A percentile compares a stretch with the other conserved stretches of the same genome.
These are phyloP conservation scores for Limonium bicolor DNA, from an alignment of 148 eudicot genomes.

Conservation along the genomic window DNA sequence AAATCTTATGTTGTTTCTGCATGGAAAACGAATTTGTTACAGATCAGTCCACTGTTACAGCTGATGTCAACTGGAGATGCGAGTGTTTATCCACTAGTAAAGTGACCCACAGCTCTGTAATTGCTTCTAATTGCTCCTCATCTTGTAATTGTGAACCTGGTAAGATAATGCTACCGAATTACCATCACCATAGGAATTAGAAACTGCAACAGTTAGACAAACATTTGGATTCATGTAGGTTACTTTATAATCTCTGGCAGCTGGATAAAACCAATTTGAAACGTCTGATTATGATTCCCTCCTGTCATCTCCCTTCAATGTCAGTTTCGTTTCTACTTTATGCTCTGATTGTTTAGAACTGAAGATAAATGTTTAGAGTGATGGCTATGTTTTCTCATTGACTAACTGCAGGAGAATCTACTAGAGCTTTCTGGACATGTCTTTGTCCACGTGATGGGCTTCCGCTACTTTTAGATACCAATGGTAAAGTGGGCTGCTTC, in stretches of 20 bases:
- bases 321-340: too few species aligned
- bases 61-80: constrained; percentile 51
- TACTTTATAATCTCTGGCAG: not conserved
- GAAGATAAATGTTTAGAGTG: too few species aligned
- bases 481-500: constrained; percentile 41
- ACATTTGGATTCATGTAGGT: not conserved
- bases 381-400: not conserved
- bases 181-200: not conserved
- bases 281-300: too few species aligned
- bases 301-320: too few species aligned
- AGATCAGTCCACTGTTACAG: constrained; percentile 31
- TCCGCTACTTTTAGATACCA: constrained; percentile 33
- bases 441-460: constrained; percentile 34
- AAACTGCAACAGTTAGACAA: not conserved
- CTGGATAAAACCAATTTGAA: too few species aligned
- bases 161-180: constrained; percentile 10
- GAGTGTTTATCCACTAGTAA: constrained; percentile 33
- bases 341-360: too few species aligned
- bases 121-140: constrained; percentile 38
- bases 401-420: constrained; percentile 19
- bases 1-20: not conserved
- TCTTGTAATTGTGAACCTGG: constrained; percentile 76
- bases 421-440: constrained; percentile 46
- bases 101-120: constrained; percentile 22
- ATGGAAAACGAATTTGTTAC: constrained; percentile 1